Percentiles rank a stretch among this genome's conserved stretches.
phyloP scores from a whole-genome alignment of 2,329 filamentous ascomycete genomes.

The Ophiostoma pallidulum region DNA sequence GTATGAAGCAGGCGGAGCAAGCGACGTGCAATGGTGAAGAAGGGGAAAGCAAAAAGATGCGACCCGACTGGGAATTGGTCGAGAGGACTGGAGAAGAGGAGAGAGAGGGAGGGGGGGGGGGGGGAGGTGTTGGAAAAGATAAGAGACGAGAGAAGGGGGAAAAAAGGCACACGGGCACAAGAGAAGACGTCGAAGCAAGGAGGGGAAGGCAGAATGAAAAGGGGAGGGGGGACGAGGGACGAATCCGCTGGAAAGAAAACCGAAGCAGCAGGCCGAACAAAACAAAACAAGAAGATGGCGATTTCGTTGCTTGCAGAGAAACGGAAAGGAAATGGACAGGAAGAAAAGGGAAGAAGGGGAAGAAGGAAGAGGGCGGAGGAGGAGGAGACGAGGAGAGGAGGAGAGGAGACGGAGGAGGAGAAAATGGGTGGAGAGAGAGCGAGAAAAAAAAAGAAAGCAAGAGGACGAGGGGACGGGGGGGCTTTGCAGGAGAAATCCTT shows the following conservation, averaged over 20 bases:
- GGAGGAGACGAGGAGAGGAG: background rate
- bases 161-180: background rate
- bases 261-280: slow-evolving; percentile 11
- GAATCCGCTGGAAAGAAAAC: slow-evolving; percentile 16
- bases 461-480: background rate
- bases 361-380: slow-evolving; percentile 2
- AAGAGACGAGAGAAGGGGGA: background rate
- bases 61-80: background rate
- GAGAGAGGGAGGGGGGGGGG: background rate
- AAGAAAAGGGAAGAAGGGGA: slow-evolving; percentile 4
- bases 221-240: too few relatives aligned
- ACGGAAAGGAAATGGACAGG: too few relatives aligned
- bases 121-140: background rate
- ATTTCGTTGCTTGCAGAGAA: slow-evolving; percentile 15
- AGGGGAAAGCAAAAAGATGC: background rate
- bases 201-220: slow-evolving; percentile 15
- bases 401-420: slow-evolving; percentile 3
- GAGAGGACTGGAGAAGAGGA: background rate
- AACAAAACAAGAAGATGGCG: slow-evolving; percentile 14
- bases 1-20: slow-evolving; percentile 1
- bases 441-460: background rate
- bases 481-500: background rate
- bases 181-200: slow-evolving; percentile 10
- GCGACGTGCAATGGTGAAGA: background rate
- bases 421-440: slow-evolving; percentile 4